Percentiles rank a stretch among this genome's conserved stretches.
Evolutionary conservation across 163 green algal genomes (phyloP).

Genomic region (Scenedesmus sp.): DNA sequence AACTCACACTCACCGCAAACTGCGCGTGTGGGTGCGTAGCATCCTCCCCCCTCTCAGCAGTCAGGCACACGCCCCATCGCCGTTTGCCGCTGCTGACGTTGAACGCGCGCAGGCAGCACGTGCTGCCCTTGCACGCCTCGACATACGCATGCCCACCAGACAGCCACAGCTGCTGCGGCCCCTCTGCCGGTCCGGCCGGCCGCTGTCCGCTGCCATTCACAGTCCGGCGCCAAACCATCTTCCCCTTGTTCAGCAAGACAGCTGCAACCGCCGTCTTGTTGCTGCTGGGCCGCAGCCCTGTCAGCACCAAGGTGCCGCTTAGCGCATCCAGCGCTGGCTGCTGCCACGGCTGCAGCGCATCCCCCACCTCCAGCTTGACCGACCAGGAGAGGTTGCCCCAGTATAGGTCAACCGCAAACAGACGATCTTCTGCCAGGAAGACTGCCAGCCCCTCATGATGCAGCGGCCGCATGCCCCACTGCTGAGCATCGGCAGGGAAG

Average conservation of each 20-base stretch:
- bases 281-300: neutral
- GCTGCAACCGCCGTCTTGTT: slow-evolving; percentile 40
- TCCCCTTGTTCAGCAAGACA: neutral
- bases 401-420: neutral
- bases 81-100: slow-evolving; percentile 42
- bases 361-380: neutral
- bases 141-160: slow-evolving; percentile 5
- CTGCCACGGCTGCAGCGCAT: slow-evolving; percentile 3
- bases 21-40: slow-evolving; percentile 47
- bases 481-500: slow-evolving; percentile 17
- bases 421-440: neutral
- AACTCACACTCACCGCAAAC: slow-evolving; percentile 26
- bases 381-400: slow-evolving; percentile 23
- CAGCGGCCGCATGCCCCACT: slow-evolving; percentile 30
- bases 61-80: slow-evolving; percentile 46
- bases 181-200: neutral
- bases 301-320: neutral
- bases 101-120: slow-evolving; percentile 47
- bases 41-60: slow-evolving; percentile 33
- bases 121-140: slow-evolving; percentile 13
- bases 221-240: neutral
- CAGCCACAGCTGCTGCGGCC: neutral
- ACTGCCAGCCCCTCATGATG: neutral
- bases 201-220: slow-evolving; percentile 45
- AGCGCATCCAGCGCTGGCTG: neutral